phyloP scores from a whole-genome alignment of 2,329 filamentous ascomycete genomes.

The Neofusicoccum kwambonambiense region DNA sequence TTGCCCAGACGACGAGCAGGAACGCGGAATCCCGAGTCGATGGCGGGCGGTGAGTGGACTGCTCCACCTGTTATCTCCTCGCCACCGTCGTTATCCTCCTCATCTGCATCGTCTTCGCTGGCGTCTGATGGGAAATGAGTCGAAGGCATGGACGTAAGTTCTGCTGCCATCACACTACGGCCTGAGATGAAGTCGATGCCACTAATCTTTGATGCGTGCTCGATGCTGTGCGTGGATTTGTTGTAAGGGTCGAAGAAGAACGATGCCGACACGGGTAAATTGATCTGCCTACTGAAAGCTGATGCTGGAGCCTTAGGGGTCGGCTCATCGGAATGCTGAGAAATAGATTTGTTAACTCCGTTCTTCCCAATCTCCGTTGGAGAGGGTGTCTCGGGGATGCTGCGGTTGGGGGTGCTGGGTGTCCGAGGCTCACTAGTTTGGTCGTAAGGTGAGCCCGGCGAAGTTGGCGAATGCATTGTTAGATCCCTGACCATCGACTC shows the following conservation, averaged over 20 bases:
- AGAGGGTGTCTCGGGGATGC: slow-evolving; percentile 22
- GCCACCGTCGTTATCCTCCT: background rate
- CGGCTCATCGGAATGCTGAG: slow-evolving; percentile 28
- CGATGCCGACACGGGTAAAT: slow-evolving; percentile 43
- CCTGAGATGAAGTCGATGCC: slow-evolving; percentile 41
- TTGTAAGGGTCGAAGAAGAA: slow-evolving; percentile 46
- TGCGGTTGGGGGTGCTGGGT: slow-evolving; percentile 30
- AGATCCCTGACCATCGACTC: slow-evolving; percentile 50
- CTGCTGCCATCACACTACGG: slow-evolving; percentile 21
- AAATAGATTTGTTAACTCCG: background rate
- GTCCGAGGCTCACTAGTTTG: slow-evolving; percentile 39
- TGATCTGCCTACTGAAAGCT: slow-evolving; percentile 44
- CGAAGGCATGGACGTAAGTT: slow-evolving; percentile 2
- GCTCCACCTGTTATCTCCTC: background rate
- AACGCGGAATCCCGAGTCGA: slow-evolving; percentile 30
- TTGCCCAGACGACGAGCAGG: slow-evolving; percentile 57
- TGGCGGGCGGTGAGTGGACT: background rate
- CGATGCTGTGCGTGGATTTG: slow-evolving; percentile 45
- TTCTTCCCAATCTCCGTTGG: background rate
- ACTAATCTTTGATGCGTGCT: slow-evolving; percentile 48
- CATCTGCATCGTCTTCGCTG: slow-evolving; percentile 4
- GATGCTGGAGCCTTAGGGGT: slow-evolving; percentile 37
- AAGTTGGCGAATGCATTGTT: slow-evolving; percentile 48
- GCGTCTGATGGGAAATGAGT: slow-evolving; percentile 4
- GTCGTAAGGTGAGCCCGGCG: slow-evolving; percentile 36